Conservation (phyloP, 768 basidiomycete genomes). For the Lanmaoa rubissima region DNA sequence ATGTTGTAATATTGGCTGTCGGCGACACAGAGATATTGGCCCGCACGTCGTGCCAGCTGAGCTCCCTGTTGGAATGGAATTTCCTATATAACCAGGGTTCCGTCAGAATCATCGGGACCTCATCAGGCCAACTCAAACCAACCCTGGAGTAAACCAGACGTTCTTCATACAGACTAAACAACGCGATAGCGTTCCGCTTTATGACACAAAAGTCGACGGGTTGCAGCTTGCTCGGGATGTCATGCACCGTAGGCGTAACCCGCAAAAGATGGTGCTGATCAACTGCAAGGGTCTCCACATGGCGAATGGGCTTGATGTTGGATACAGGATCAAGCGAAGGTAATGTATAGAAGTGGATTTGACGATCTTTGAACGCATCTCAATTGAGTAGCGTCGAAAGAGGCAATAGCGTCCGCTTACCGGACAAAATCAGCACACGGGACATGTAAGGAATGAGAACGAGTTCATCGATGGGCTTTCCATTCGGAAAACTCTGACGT, state of each 20-base stretch:
- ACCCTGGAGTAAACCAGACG: slow-evolving; percentile 63
- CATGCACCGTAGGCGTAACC: slow-evolving; percentile 42
- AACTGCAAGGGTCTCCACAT: slow-evolving; percentile 77
- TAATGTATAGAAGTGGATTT: slow-evolving; percentile 75
- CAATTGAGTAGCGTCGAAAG: slow-evolving; percentile 1
- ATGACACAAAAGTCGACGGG: slow-evolving; percentile 72
- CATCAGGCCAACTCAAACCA: neutral
- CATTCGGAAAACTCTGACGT: slow-evolving; percentile 64
- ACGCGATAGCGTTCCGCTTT: slow-evolving; percentile 59
- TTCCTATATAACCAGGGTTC: slow-evolving; percentile 45
- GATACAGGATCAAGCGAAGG: slow-evolving; percentile 75
- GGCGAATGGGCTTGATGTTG: slow-evolving; percentile 73
- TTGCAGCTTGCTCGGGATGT: slow-evolving; percentile 39
- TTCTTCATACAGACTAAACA: slow-evolving; percentile 64
- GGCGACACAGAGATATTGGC: slow-evolving; percentile 68
- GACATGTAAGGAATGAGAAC: slow-evolving; percentile 74
- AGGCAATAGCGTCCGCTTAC: slow-evolving; percentile 38
- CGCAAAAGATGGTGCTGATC: slow-evolving; percentile 72
- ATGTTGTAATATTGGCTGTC: slow-evolving; percentile 73
- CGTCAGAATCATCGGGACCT: neutral
- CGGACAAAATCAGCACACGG: slow-evolving; percentile 72
- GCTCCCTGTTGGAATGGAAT: slow-evolving; percentile 64
- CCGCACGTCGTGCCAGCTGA: slow-evolving; percentile 58
- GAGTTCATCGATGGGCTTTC: slow-evolving; percentile 78
- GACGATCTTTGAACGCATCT: slow-evolving; percentile 41